phyloP scores from a whole-genome alignment of 768 basidiomycete species.

The Tricholomella constricta region DNA sequence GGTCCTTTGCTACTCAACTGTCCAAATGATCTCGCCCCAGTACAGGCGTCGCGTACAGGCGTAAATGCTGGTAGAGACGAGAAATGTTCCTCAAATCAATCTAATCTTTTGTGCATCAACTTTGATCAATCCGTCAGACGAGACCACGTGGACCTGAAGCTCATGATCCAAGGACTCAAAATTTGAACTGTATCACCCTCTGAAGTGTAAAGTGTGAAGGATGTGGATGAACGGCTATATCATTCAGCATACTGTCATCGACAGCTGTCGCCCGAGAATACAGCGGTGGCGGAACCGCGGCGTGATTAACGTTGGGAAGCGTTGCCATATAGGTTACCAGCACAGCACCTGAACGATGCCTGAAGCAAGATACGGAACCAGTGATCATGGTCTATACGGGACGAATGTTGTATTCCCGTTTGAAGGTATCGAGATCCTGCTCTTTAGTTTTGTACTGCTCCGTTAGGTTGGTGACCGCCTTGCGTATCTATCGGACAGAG shows the following conservation, averaged over 20 bases:
- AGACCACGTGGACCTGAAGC: neutral
- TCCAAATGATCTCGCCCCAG: neutral
- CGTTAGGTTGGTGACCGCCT: conserved; percentile 73
- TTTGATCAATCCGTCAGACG: neutral
- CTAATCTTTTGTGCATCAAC: neutral
- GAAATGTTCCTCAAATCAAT: neutral
- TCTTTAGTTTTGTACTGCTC: conserved; percentile 92
- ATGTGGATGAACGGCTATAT: no score
- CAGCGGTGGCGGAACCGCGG: conserved; percentile 1
- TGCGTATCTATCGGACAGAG: conserved; percentile 63
- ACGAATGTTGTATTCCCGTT: conserved; percentile 75
- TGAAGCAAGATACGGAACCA: neutral
- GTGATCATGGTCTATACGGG: conserved; percentile 36
- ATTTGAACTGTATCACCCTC: no score
- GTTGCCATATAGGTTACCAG: neutral
- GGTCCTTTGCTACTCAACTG: neutral
- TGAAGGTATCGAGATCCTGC: conserved; percentile 78
- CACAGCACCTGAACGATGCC: neutral
- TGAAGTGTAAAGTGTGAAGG: neutral
- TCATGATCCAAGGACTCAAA: no score
- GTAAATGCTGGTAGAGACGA: neutral
- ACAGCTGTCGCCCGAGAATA: conserved; percentile 5
- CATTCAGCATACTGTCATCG: neutral
- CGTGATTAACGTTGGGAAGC: neutral
- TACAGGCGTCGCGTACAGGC: neutral